These are phyloP conservation scores for Penicillium polonicum DNA, from an alignment of 2,329 filamentous ascomycete genomes.

Conservation along the genomic window DNA sequence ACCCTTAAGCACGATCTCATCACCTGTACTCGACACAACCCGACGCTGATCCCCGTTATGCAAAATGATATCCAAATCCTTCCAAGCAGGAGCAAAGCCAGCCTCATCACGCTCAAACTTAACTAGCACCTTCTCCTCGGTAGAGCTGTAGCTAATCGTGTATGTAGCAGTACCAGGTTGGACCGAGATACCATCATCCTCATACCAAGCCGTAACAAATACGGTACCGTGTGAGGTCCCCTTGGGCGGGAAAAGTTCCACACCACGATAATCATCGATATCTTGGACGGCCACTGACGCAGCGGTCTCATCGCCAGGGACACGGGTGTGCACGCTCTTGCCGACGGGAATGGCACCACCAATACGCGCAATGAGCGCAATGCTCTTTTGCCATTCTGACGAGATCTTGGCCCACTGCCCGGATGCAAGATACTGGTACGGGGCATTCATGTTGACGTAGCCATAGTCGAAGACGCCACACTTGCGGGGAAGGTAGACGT, in stretches of 20 bases:
- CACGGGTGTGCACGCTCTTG: conserved; percentile 51
- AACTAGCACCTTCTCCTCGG: conserved; percentile 46
- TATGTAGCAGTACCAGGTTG: conserved; percentile 44
- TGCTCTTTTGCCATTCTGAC: conserved; percentile 54
- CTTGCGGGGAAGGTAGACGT: conserved; percentile 61
- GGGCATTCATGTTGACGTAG: conserved; percentile 62
- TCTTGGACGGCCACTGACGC: conserved; percentile 43
- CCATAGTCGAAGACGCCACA: conserved; percentile 50
- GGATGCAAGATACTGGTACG: conserved; percentile 57
- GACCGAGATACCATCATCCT: conserved; percentile 58
- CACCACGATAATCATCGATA: conserved; percentile 55
- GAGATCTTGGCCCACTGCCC: conserved; percentile 55
- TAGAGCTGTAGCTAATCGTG: conserved; percentile 46
- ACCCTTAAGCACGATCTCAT: conserved; percentile 30
- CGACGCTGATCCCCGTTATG: conserved; percentile 51
- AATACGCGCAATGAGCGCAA: conserved; percentile 56
- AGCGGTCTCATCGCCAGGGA: conserved; percentile 51
- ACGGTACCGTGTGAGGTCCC: conserved; percentile 40
- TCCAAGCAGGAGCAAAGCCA: conserved; percentile 52
- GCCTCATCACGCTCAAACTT: conserved; percentile 41
- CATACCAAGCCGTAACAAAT: conserved; percentile 51
- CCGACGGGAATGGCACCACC: conserved; percentile 57
- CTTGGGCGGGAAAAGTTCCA: conserved; percentile 58
- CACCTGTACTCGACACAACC: conserved; percentile 37
- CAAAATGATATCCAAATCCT: conserved; percentile 51